phyloP scores from a whole-genome alignment of 345 rosid genomes.

The Brassica carinata region DNA sequence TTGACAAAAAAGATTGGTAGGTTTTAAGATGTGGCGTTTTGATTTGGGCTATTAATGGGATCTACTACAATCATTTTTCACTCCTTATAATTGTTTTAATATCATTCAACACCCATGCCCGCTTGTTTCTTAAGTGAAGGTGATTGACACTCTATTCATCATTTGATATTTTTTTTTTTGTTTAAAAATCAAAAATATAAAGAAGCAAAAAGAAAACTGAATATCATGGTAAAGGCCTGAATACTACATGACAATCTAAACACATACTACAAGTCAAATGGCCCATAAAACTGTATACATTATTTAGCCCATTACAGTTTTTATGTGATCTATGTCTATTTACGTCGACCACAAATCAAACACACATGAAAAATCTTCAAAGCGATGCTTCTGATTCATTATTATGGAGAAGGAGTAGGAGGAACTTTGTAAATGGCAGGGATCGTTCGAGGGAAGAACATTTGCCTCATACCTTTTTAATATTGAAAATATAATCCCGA shows the following conservation, averaged over 20 bases:
- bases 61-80: conserved; percentile 31
- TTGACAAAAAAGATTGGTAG: neutral
- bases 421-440: conserved; percentile 52
- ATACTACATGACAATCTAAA: neutral
- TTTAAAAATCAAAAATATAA: neutral
- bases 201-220: neutral
- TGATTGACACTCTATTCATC: conserved; percentile 10
- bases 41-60: conserved; percentile 26
- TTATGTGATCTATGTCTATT: neutral
- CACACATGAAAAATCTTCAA: neutral
- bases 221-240: neutral
- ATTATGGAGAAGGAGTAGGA: conserved; percentile 29
- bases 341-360: neutral
- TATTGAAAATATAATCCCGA: no score
- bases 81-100: conserved; percentile 19
- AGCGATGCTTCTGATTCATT: neutral
- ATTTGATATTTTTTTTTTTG: neutral
- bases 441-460: conserved; percentile 50
- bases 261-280: neutral
- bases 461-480: conserved; percentile 39
- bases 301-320: neutral
- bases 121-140: conserved; percentile 22
- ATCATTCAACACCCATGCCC: conserved; percentile 30
- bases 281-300: neutral
- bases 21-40: conserved; percentile 1